phyloP scores from a whole-genome alignment of 148 eudicot species.

The Beta vulgaris region DNA sequence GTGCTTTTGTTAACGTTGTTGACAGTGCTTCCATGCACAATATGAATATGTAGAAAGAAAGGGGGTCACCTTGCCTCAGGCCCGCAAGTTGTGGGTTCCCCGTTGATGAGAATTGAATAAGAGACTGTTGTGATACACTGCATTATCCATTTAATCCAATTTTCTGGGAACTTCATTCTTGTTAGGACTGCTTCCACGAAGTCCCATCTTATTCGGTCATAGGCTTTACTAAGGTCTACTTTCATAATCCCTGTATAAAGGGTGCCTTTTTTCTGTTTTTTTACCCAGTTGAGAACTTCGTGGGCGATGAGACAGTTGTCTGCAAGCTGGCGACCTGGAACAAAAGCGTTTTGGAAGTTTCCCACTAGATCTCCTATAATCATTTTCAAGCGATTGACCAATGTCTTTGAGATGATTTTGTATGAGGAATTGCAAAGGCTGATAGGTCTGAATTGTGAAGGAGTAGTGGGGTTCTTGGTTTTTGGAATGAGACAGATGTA shows the following conservation, averaged over 20 bases:
- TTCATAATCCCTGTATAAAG: background rate
- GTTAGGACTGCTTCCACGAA: background rate
- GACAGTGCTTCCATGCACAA: background rate
- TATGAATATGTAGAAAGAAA: background rate
- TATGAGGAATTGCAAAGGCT: background rate
- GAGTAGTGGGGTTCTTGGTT: fast-evolving
- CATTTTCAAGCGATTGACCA: background rate
- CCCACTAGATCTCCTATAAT: background rate
- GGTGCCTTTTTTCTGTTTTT: no score
- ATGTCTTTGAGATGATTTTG: background rate
- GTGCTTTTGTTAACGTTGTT: background rate
- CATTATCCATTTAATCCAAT: background rate
- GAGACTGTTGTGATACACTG: background rate
- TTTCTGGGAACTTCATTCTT: background rate
- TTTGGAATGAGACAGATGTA: background rate
- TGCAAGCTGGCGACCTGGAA: background rate
- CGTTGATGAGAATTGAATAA: background rate
- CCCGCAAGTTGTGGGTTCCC: background rate
- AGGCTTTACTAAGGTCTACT: background rate
- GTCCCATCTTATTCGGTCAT: background rate
- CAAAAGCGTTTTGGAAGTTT: background rate
- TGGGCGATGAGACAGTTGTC: background rate
- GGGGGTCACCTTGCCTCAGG: background rate
- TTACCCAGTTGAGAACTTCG: background rate
- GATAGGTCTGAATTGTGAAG: background rate